Base-by-base conservation (phyloP, 2,329 filamentous ascomycete genomes). In the Sporothrix sp. region DNA sequence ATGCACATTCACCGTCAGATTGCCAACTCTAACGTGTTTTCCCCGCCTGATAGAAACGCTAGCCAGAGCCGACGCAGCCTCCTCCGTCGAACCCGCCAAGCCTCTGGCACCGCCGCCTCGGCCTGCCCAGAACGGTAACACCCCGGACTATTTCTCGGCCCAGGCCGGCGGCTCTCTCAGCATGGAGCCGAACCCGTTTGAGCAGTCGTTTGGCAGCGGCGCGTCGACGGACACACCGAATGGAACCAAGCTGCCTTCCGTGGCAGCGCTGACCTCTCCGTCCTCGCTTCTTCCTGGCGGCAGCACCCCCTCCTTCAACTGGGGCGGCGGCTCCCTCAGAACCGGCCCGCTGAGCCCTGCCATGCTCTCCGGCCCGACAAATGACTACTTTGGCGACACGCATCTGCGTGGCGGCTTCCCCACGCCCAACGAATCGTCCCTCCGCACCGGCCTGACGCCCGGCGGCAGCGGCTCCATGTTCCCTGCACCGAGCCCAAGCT, bases 391-490 rank as follows among this genome's bases (percentile, higher is more conserved):
- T 64, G 78, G 79, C 58, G 88, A 95, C 61, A 83, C 82, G 16
- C 80, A 84, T 53, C 74, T 95, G 56, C 81, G 86, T 57, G 82
- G 88, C 59, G 86, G 87, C 49, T 95, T 95, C 63, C 87, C 89
- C 4, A 97, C 93, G 4, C 91, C 91, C 1, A 96, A 96, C 79
- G 93, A 98, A 69, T 97, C 91, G 7, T 94, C 88, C 3, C 72
- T 97, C 48, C 79, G 93, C 54, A 93, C 89, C 54, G 93, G 93
- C 51, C 70, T 97, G 58, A 97, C 93, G 48, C 93, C 93, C 44
- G 93, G 93, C 54, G 91, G 91, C 58, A 89, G 90, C 65, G 91
- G 90, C 60, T 95, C 90, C 60, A 97, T 97, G 88, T 97, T 97
- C 72, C 89, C 91, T 51, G 87, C 85, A 50, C 85, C 88, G 2